Base-by-base conservation (phyloP, 352 stramenopile species). In the Stramenopiles sp. region DNA sequence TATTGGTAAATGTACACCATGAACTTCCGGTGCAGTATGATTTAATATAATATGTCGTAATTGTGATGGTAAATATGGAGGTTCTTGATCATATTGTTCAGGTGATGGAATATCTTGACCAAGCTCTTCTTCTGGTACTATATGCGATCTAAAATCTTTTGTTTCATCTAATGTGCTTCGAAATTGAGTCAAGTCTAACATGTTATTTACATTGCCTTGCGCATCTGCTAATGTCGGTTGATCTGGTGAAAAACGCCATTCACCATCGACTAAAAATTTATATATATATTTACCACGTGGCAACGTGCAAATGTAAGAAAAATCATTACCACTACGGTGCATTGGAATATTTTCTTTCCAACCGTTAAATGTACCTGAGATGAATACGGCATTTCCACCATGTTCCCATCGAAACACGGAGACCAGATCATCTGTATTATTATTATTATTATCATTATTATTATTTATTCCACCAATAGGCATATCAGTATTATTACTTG, bases 221-320 rank as follows among this genome's bases (percentile, higher is more conserved):
- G 98, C 94, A 83, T 99, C 96, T 6, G 96, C 95, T 32, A 99
- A 95, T 0, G 95, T 99, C 53, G 96, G 94, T 82, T 95, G 89
- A 82, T 94, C 88, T 0, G 92, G 91, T 20, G 92, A 90, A 78
- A 95, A 97, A 32, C 95, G 89, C 96, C 96, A 99, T 86, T 99
- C 95, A 81, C 99, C 95, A 83, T 99, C 96, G 31, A 99, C 96
- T 79, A 99, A 97, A 83, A 99, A 99, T 88, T 99, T 99, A 86
- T 98, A 99, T 79, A 95, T 95, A 86, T 99, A 95, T 83, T 98
- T 99, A 0, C 95, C 95, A 6, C 88, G 23, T 63, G 88, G 92
- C 38, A 99, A 88, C 85, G 98, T 98, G 81, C 97, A 94, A 85
- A 99, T 98, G 87, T 99, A 99, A 63, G 95, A 98, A 83, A 99